Evolutionary conservation across 2,329 filamentous ascomycete species (phyloP), one percentile per base, ranked within the genome.

Genomic region (Ophiostoma piceae): DNA sequence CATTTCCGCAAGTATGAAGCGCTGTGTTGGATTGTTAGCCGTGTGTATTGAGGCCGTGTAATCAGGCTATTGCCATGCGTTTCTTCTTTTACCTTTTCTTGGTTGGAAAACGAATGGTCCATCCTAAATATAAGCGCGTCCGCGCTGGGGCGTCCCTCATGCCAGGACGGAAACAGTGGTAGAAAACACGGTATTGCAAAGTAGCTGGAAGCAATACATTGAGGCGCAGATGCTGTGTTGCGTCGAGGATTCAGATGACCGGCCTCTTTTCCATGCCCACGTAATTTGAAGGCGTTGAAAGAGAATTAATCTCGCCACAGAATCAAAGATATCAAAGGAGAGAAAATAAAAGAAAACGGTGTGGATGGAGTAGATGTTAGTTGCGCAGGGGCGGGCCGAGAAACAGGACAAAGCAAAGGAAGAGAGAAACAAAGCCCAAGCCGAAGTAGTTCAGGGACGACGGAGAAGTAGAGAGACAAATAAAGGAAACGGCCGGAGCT

Each of bases 1-100:
- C 74, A 87, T 84, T 77, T 87, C 85, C 70, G 81, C 83, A 70
- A 87, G 80, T 71, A 87, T 78, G 75, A 86, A 86, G 72, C 84
- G 84, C 85, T 87, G 74, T n/a, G 9, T 16, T 11, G 5, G 29
- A 29, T 4, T 62, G 57, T 62, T 19, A 62, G 57, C 16, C 32
- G 57, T 32, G 12, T 19, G 26, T 62, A 12, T 32, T 35, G 57
- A 57, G 2, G 9, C 9, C 8, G 22, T 64, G 19, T n/a, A 29
- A 19, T 19, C 29, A 37, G 16, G 43, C 19, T 32, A 6, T 14
- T 29, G 9, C 35, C 29, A 11, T 35, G 39, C 66, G 4, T 37
- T 43, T 2, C 29, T 3, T 29, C 8, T 1, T 78, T 70, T 79
- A 85, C 84, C 83, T 84, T 85, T 77, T 86, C 84, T 68, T 79